These are phyloP conservation scores for Ophiostoma perfectum DNA, from an alignment of 2,329 filamentous ascomycete species.

Conservation along the genomic window DNA sequence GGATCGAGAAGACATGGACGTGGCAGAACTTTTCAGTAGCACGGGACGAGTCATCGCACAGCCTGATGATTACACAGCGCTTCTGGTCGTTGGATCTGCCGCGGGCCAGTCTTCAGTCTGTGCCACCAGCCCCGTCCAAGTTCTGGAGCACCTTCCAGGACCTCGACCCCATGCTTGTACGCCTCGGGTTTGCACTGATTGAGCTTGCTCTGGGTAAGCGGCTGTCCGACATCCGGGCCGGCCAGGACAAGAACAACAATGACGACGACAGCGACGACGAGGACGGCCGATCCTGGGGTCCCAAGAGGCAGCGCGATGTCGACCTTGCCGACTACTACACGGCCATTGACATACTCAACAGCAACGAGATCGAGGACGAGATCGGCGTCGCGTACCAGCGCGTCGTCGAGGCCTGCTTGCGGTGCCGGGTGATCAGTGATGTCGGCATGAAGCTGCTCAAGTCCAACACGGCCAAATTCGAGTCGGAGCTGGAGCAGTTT, in stretches of 20 bases:
- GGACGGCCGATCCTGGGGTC: neutral
- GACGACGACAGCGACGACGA: neutral
- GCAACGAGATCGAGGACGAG: conserved; percentile 26
- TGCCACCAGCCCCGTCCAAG: conserved; percentile 18
- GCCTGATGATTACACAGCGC: conserved; percentile 23
- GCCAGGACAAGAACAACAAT: neutral
- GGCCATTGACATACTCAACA: conserved; percentile 24
- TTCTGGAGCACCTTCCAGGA: conserved; percentile 24
- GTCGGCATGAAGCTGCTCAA: conserved; percentile 20
- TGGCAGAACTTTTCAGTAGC: conserved; percentile 26
- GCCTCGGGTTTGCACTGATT: conserved; percentile 26
- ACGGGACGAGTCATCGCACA: conserved; percentile 19
- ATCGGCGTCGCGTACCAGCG: conserved; percentile 24
- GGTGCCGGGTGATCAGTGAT: conserved; percentile 24
- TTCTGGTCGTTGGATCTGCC: conserved; percentile 1
- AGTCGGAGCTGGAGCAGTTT: conserved; percentile 23
- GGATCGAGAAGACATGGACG: conserved; percentile 27
- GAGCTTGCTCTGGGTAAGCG: conserved; percentile 24
- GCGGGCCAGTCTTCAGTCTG: neutral
- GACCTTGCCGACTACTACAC: conserved; percentile 25
- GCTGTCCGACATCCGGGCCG: conserved; percentile 21
- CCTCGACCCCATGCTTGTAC: conserved; percentile 26
- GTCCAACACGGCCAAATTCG: conserved; percentile 23
- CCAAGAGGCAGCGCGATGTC: conserved; percentile 15
- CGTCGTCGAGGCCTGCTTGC: conserved; percentile 24